Base-by-base conservation (phyloP, 2,329 filamentous ascomycete genomes). In the Botryotinia calthae region DNA sequence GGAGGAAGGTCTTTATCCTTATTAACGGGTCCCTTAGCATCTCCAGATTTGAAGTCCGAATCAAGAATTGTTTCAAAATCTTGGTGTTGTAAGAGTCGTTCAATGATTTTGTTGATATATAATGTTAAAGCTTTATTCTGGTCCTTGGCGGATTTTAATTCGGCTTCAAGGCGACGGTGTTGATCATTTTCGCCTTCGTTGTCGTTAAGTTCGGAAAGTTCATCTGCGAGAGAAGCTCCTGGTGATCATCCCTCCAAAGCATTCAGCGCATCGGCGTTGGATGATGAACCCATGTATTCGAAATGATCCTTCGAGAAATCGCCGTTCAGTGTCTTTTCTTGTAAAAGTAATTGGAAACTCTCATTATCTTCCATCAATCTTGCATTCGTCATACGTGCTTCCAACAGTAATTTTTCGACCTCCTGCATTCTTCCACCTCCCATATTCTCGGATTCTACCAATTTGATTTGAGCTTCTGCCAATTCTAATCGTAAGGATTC, bases 71-170 rank as follows among this genome's bases (percentile, higher is more conserved):
- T 90, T 83, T 99, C 95, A 77, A 97, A 98, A 77, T 97, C 95
- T 79, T 97, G 93, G 83, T 98, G 93, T 81, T 97, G 93, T 75
- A 99, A 87, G 62, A 99, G 89, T 72, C 96, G 92, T 82, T 96
- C 96, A 81, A 99, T 97, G 82, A 99, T 98, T 84, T 96, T 97
- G 88, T 98, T 97, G 85, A 99, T 98, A 85, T 99, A 99, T 76
- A 98, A 86, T 37, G 94, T 97, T 78, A 99, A 86, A 44, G 96
- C 96, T 85, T 98, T 98, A 86, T 99, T 98, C 85, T 97, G 91
- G 81, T 97, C 95, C 84, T 93, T 95, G 78, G 93, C 85, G 14
- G 88, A 87, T 82, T 92, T 94, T 77, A 96, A 83, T 79, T 98
- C 95, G 18, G 86, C 83, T 81, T 98, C 95, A 20, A 96, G 85